Conservation (phyloP, 2,329 filamentous ascomycete genomes). For the Fusarium odoratissimum region DNA sequence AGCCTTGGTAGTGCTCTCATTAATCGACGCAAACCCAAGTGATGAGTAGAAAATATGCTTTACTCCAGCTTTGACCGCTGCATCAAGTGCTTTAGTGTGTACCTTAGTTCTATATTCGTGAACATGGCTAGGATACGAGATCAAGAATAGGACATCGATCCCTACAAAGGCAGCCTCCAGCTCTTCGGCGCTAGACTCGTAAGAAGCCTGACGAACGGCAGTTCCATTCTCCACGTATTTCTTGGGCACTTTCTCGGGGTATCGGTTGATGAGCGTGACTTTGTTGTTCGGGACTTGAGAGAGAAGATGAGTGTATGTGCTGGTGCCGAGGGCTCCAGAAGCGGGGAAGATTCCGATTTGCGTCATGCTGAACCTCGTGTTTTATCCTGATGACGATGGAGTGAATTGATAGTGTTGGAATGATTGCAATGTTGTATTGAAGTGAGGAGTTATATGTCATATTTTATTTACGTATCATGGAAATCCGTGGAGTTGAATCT, state of each 20-base stretch:
- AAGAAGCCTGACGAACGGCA: conserved; percentile 17
- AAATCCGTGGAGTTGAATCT: conserved; percentile 11
- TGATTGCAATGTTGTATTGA: rapidly evolving
- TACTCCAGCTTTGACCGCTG: conserved; percentile 13
- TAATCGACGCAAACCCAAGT: conserved; percentile 3
- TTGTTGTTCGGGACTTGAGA: conserved; percentile 2
- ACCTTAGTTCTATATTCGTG: conserved; percentile 25
- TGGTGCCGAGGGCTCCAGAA: conserved; percentile 33
- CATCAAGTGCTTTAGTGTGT: conserved; percentile 17
- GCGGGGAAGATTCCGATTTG: conserved; percentile 38
- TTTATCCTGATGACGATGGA: not conserved
- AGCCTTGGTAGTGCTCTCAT: not conserved
- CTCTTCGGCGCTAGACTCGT: conserved; percentile 11
- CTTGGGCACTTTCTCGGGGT: conserved; percentile 10
- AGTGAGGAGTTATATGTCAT: not conserved
- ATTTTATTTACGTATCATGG: not conserved
- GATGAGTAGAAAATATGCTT: conserved; percentile 37
- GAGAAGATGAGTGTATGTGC: conserved; percentile 28
- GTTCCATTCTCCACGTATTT: conserved; percentile 2
- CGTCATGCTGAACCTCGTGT: not conserved
- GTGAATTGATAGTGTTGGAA: not conserved
- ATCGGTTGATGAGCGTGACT: conserved; percentile 31
- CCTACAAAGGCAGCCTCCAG: conserved; percentile 2
- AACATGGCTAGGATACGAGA: conserved; percentile 37
- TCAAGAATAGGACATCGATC: conserved; percentile 18